Evolutionary conservation across 78 protist species (phyloP).

Genomic region (Cavenderia fasciculata): DNA sequence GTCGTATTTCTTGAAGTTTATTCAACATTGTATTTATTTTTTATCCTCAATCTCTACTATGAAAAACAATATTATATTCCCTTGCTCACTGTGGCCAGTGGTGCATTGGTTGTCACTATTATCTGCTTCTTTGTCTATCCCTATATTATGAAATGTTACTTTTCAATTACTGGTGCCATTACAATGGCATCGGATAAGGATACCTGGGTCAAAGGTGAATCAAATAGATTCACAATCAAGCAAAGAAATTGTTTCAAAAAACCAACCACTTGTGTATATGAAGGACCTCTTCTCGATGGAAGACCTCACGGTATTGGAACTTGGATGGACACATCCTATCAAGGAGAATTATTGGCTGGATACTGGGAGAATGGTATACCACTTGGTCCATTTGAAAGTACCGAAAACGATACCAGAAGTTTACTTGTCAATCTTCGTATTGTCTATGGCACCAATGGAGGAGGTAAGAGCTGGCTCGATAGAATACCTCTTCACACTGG

Average conservation of each 20-base stretch:
- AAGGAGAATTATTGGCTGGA: conserved; percentile 78
- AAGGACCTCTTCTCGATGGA: conserved; percentile 73
- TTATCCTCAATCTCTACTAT: conserved; percentile 63
- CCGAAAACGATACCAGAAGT: conserved; percentile 68
- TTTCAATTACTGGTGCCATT: conserved; percentile 71
- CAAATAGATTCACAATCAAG: conserved; percentile 48
- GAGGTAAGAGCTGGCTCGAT: conserved; percentile 72
- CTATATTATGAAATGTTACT: conserved; percentile 57
- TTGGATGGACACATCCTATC: conserved; percentile 79
- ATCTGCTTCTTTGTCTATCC: conserved; percentile 64
- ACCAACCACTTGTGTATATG: conserved; percentile 65
- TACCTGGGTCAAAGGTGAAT: conserved; percentile 49
- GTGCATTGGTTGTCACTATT: conserved; percentile 50
- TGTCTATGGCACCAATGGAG: conserved; percentile 70
- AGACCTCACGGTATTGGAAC: conserved; percentile 81
- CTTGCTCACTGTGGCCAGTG: conserved; percentile 48
- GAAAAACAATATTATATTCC: conserved; percentile 71
- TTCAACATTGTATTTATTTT: conserved; percentile 52
- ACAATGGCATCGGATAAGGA: conserved; percentile 42
- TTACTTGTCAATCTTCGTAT: conserved; percentile 71
- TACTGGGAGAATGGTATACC: conserved; percentile 83
- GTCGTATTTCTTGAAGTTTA: conserved; percentile 48
- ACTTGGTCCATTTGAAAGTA: conserved; percentile 75
- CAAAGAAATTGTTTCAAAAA: conserved; percentile 30
- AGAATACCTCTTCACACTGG: conserved; percentile 71